These are phyloP conservation scores for Colletotrichum filicis DNA, from an alignment of 2,329 filamentous ascomycete species.

Conservation along the genomic window DNA sequence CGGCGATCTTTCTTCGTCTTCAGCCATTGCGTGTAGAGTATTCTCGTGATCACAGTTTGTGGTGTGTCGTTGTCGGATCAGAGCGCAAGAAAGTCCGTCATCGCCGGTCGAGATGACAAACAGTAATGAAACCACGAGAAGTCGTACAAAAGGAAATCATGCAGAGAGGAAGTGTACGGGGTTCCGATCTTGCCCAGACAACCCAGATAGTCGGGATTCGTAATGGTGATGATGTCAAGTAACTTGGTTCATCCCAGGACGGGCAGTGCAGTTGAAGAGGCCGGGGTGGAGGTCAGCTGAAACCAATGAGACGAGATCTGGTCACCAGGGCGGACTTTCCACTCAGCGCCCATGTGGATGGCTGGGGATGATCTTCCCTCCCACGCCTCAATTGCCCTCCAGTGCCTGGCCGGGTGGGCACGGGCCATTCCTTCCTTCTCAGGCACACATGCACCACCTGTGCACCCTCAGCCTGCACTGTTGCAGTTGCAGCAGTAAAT, in stretches of 20 bases:
- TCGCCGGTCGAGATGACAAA: constrained; percentile 4
- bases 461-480: too few species aligned
- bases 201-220: constrained; percentile 22
- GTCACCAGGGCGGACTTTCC: constrained; percentile 28
- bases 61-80: constrained; percentile 12
- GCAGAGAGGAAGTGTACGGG: constrained; percentile 14
- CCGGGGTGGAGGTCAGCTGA: constrained; percentile 29
- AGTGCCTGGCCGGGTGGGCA: constrained; percentile 27
- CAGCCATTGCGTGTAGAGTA: constrained; percentile 48
- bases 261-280: constrained; percentile 18
- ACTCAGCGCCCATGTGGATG: constrained; percentile 22
- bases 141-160: constrained; percentile 8
- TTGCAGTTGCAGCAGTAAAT: neutral
- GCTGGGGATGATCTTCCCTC: constrained; percentile 28
- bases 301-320: constrained; percentile 35
- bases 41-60: neutral
- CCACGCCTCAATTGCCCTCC: neutral
- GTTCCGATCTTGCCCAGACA: constrained; percentile 23
- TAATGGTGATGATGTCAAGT: constrained; percentile 37
- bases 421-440: constrained; percentile 9
- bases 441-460: constrained; percentile 6
- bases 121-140: neutral
- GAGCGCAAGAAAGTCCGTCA: constrained; percentile 13
- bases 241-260: constrained; percentile 33
- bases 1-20: constrained; percentile 55